phyloP scores from a whole-genome alignment of 169 alveolate genomes.

The Plasmodium vivax region DNA sequence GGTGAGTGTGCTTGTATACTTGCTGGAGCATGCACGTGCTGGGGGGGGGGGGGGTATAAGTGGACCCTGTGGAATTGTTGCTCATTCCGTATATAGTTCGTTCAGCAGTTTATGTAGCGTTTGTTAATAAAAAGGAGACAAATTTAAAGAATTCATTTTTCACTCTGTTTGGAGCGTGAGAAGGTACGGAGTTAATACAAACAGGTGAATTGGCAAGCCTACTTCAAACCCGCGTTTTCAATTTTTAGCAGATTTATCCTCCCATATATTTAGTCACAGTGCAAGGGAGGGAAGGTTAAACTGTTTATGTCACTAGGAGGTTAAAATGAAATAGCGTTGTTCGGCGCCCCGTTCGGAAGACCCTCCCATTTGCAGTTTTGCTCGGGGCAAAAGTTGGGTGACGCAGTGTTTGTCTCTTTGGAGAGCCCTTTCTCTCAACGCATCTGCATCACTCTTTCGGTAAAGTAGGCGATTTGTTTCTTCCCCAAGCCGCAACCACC shows the following conservation, averaged over 20 bases:
- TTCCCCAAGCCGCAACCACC: background rate
- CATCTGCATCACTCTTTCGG: background rate
- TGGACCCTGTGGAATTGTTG: background rate
- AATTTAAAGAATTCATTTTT: background rate
- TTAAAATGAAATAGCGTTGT: background rate
- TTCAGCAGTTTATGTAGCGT: background rate
- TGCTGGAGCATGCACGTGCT: background rate
- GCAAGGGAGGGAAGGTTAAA: background rate
- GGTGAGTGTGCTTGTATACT: background rate
- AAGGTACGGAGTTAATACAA: background rate
- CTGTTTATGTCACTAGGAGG: background rate
- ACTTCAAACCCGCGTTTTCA: background rate
- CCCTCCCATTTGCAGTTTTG: no score
- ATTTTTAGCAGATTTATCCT: background rate
- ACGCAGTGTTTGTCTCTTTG: background rate
- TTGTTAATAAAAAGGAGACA: background rate
- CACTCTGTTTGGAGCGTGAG: background rate
- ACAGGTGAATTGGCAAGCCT: background rate
- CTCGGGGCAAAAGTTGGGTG: background rate
- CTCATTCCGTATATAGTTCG: background rate
- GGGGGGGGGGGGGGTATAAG: background rate
- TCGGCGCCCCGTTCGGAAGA: background rate
- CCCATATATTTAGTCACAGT: background rate
- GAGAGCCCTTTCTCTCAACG: background rate
- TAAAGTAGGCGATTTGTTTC: background rate